Evolutionary conservation across 139 green algal species (phyloP).

Genomic region (Trebouxia sp.): DNA sequence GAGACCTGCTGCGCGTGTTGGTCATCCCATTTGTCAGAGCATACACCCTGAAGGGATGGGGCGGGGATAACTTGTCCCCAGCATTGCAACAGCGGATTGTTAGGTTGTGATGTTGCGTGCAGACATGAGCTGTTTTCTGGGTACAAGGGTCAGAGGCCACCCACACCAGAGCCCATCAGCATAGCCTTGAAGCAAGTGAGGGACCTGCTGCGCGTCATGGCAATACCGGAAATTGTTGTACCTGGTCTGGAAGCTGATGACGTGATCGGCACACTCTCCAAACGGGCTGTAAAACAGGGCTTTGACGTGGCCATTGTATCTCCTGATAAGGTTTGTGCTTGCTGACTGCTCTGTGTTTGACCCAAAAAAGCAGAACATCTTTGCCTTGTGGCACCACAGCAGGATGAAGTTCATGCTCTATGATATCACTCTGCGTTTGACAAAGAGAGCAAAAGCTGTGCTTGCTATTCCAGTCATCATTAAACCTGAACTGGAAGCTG

Average conservation of each 20-base stretch:
- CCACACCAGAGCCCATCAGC: constrained; percentile 45
- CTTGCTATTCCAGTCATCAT: too few relatives aligned
- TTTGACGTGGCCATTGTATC: constrained; percentile 63
- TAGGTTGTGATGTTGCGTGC: not conserved
- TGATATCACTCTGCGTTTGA: too few relatives aligned
- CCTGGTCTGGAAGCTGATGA: constrained; percentile 77
- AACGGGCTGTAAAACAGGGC: constrained; percentile 36
- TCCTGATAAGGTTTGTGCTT: constrained; percentile 65
- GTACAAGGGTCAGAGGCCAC: constrained; percentile 67
- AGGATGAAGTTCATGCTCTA: too few relatives aligned
- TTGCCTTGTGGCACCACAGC: not conserved
- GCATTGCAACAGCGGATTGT: not conserved
- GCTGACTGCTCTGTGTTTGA: too few relatives aligned
- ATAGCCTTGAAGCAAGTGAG: constrained; percentile 26
- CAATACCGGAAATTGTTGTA: constrained; percentile 40
- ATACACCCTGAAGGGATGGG: not conserved
- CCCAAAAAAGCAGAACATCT: not conserved
- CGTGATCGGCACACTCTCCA: constrained; percentile 63
- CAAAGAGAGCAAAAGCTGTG: too few relatives aligned
- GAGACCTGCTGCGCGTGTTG: constrained; percentile 49
- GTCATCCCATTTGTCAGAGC: too few relatives aligned
- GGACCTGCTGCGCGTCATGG: constrained; percentile 50
- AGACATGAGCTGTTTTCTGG: constrained; percentile 61
- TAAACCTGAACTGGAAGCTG: too few relatives aligned
- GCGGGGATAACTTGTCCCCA: not conserved